Base-by-base conservation (phyloP, 2,329 filamentous ascomycete genomes). In the Colletotrichum brevisporum region DNA sequence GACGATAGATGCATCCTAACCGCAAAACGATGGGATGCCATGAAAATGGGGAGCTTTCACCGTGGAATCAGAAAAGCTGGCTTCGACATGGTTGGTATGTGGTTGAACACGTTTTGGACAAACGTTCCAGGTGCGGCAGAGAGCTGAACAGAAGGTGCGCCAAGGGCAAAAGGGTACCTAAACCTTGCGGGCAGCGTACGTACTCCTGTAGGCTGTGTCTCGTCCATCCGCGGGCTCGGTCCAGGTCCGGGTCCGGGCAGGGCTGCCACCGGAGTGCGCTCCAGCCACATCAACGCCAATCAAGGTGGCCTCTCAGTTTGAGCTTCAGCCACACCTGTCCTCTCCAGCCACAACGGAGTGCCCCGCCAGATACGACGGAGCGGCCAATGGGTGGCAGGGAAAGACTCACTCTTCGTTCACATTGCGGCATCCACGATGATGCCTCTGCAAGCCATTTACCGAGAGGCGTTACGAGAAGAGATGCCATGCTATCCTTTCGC, bases 11-110 rank as follows among this genome's bases (percentile, higher is more conserved):
- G 53, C 67, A 56, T 66, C 50, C 67, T 56, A n/a, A 16, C 58
- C 13, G 39, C 36, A 41, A n/a, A 24, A 36, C 16, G 41, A 26
- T 48, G 4, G 48, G 36, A 18, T 48, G 45, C 9, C 31, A 36
- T 36, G 31, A 36, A 36, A 36, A 36, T 36, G 9, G 31, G 31
- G 41, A 26, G 21, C 15, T 21, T n/a, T 69, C 50, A 69, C 18
- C 62, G 56, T 53, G 62, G 62, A 53, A 61, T 61, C 50, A 54
- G 45, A 12, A 56, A 27, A 45, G 45, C 51, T 48, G 51, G 18
- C 48, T 45, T 61, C 67, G 62, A 67, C 67, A 69, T 67, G 21
- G 48, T 65, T 53, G 54, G 66, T 59, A 69, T 59, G 54, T 41
- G 50, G 41, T 59, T 12, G 54, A 36, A 41, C 53, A 48, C 27